Evolutionary conservation across 163 green algal species (phyloP).

Genomic region (Scenedesmus sp.): DNA sequence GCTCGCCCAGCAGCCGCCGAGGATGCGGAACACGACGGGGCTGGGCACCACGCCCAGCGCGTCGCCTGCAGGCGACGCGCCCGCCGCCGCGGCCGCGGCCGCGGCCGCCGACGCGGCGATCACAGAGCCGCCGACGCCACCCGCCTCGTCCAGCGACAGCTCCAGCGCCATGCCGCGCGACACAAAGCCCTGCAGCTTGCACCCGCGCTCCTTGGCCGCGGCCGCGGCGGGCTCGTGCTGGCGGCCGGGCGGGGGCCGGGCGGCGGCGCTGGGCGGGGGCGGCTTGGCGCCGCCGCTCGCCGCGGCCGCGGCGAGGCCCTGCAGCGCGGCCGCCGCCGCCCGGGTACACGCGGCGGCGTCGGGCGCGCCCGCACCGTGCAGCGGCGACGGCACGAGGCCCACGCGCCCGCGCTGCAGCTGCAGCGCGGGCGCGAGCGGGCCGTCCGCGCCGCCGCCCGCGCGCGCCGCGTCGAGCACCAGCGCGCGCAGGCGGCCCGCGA

Average conservation of each 20-base stretch:
- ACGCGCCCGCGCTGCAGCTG: not conserved
- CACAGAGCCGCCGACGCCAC: no score
- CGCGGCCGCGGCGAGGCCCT: not conserved
- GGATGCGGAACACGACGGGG: no score
- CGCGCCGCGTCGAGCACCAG: constrained; percentile 23
- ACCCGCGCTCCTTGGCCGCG: not conserved
- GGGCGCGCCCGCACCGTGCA: constrained; percentile 5
- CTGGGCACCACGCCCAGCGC: no score
- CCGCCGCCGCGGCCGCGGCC: no score
- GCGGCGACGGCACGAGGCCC: constrained; percentile 12
- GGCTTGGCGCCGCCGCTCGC: no score
- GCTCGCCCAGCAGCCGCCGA: no score
- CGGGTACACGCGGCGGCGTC: not conserved
- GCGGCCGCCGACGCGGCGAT: no score
- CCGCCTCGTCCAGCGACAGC: constrained; percentile 9
- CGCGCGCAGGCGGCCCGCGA: constrained; percentile 19
- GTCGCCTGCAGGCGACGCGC: no score
- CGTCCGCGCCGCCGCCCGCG: constrained; percentile 3
- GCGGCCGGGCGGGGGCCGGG: not conserved
- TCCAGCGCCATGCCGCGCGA: constrained; percentile 24
- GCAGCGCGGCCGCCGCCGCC: constrained; percentile 1
- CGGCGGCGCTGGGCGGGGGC: not conserved
- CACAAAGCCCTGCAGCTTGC: constrained; percentile 2
- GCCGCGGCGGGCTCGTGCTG: constrained; percentile 14
- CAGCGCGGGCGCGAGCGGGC: not conserved